Evolutionary conservation across 441 rosid species (phyloP).

Genomic region (Gossypium schwendimanii): DNA sequence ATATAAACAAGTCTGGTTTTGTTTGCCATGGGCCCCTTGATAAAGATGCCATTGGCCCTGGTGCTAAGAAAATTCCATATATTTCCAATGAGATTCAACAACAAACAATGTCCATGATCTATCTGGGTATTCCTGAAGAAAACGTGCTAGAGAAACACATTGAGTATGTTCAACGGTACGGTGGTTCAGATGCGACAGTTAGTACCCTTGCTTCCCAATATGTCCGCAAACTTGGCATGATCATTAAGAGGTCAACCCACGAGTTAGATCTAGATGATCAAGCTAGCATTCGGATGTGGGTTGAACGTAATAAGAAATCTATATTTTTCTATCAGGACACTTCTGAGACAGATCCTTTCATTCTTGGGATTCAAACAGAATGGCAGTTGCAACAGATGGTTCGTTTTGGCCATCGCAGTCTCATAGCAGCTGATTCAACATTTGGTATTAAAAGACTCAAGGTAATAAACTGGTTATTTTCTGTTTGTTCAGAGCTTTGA

Average conservation of each 20-base stretch:
- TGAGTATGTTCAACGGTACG: slow-evolving; percentile 81
- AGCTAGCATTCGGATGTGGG: slow-evolving; percentile 87
- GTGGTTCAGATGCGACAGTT: slow-evolving; percentile 73
- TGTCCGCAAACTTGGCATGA: slow-evolving; percentile 93
- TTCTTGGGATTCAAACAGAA: slow-evolving; percentile 89
- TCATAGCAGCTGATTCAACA: slow-evolving; percentile 79
- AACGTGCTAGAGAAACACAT: slow-evolving; percentile 88
- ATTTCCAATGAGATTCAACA: slow-evolving; percentile 81
- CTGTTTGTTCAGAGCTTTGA: slow-evolving; percentile 1
- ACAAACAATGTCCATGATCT: slow-evolving; percentile 92
- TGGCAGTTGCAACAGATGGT: slow-evolving; percentile 95
- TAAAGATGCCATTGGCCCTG: slow-evolving; percentile 92
- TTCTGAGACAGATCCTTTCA: slow-evolving; percentile 64
- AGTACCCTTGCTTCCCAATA: slow-evolving; percentile 80
- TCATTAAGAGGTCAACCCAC: slow-evolving; percentile 76
- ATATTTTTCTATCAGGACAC: slow-evolving; percentile 80
- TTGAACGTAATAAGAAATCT: slow-evolving; percentile 79
- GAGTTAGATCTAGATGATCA: slow-evolving; percentile 93
- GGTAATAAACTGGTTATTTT: slow-evolving; percentile 34
- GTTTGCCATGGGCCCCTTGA: slow-evolving; percentile 96
- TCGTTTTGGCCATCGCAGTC: slow-evolving; percentile 81
- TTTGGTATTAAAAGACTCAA: slow-evolving; percentile 88
- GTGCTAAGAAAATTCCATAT: slow-evolving; percentile 86
- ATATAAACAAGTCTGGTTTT: slow-evolving; percentile 80
- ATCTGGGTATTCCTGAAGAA: slow-evolving; percentile 94